phyloP scores from a whole-genome alignment of 768 basidiomycete species.

The Russula brevipes region DNA sequence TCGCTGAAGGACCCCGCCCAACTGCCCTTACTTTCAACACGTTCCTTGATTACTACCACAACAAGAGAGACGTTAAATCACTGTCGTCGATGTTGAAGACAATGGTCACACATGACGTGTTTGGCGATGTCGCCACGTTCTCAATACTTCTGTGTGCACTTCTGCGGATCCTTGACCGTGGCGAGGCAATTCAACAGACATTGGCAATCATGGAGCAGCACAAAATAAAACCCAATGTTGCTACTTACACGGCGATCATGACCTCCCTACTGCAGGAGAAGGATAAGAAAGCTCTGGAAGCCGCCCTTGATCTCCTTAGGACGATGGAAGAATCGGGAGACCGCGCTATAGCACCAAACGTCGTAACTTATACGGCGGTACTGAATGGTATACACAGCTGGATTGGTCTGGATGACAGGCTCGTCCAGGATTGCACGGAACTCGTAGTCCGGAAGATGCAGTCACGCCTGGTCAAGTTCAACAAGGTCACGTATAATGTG shows the following conservation, averaged over 20 bases:
- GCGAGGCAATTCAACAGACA: conserved; percentile 60
- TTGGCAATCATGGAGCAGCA: conserved; percentile 71
- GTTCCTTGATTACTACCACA: conserved; percentile 62
- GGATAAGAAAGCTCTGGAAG: conserved; percentile 47
- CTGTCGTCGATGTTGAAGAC: conserved; percentile 54
- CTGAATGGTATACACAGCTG: conserved; percentile 67
- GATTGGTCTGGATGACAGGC: conserved; percentile 41
- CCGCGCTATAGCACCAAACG: conserved; percentile 51
- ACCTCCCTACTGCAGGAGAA: conserved; percentile 60
- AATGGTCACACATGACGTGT: conserved; percentile 49
- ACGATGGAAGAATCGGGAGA: conserved; percentile 61
- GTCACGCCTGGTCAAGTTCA: conserved; percentile 47
- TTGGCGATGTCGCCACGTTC: conserved; percentile 80
- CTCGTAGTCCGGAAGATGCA: conserved; percentile 58
- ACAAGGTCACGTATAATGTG: conserved; percentile 68
- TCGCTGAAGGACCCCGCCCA: conserved; percentile 49
- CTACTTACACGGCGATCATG: conserved; percentile 77
- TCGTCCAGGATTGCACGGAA: conserved; percentile 43
- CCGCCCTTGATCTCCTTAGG: conserved; percentile 63
- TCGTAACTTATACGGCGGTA: conserved; percentile 79
- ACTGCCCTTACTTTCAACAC: conserved; percentile 80
- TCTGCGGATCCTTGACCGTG: conserved; percentile 53
- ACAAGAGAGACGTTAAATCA: conserved; percentile 55
- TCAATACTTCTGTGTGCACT: conserved; percentile 80
- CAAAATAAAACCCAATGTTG: conserved; percentile 66